phyloP scores from a whole-genome alignment of 139 green algal species.

The Bryopsis sp. region DNA sequence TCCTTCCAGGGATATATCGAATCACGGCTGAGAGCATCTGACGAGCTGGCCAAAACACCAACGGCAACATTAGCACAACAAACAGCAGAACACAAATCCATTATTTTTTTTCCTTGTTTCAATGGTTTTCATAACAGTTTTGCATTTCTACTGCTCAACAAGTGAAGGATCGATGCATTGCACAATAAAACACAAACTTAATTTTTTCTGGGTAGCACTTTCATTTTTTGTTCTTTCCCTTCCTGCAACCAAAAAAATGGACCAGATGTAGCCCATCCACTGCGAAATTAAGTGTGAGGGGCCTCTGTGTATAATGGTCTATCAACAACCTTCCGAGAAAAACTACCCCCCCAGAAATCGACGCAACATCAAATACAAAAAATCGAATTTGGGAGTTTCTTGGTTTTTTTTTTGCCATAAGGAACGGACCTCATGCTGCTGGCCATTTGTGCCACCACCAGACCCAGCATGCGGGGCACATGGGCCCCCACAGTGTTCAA shows the following conservation, averaged over 20 bases:
- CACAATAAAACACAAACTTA: background rate
- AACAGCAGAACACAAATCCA: background rate
- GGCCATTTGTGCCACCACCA: constrained; percentile 4
- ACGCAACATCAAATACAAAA: background rate
- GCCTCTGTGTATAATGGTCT: background rate
- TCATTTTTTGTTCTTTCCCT: too few species aligned
- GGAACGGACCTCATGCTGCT: background rate
- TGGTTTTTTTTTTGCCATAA: too few species aligned
- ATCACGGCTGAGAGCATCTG: background rate
- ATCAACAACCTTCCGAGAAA: background rate
- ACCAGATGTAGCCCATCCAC: background rate
- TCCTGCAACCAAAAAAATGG: too few species aligned
- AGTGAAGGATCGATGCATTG: background rate
- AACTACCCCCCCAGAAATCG: background rate
- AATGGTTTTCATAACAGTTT: background rate
- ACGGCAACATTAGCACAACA: background rate
- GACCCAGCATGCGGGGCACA: background rate
- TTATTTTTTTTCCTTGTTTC: background rate
- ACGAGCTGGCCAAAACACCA: background rate
- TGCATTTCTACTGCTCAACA: background rate
- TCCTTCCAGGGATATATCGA: background rate
- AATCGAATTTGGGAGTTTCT: too few species aligned
- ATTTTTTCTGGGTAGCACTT: background rate
- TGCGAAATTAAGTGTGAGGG: background rate
- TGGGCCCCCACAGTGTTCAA: constrained; percentile 9